Conservation (phyloP, 2,329 filamentous ascomycete species). For the Grosmannia serpens region DNA sequence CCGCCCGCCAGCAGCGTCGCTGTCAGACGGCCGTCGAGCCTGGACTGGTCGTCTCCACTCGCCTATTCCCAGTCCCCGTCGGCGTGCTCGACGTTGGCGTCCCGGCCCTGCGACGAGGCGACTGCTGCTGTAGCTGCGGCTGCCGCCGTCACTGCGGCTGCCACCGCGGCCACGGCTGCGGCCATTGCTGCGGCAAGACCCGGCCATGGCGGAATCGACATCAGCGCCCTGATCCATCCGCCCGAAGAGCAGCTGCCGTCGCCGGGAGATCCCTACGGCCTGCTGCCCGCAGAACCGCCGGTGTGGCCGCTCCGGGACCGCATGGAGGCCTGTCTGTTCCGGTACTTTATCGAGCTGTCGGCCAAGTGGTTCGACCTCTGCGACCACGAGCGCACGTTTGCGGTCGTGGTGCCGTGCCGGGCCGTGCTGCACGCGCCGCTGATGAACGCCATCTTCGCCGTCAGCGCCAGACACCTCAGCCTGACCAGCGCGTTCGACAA, state of each 20-base stretch:
- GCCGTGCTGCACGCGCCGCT: background rate
- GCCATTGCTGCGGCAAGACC: too few relatives aligned
- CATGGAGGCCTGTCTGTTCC: background rate
- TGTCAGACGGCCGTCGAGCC: too few relatives aligned
- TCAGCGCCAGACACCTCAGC: constrained; percentile 1
- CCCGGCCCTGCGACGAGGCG: too few relatives aligned
- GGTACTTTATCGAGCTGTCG: background rate
- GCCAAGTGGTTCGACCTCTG: constrained; percentile 1
- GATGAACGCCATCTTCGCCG: background rate
- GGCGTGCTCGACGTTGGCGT: too few relatives aligned
- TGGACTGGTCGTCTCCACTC: too few relatives aligned
- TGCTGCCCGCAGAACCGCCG: background rate
- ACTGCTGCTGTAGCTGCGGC: too few relatives aligned
- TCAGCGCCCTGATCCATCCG: background rate
- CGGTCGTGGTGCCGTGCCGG: background rate
- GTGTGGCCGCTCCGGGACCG: background rate
- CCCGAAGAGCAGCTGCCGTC: background rate
- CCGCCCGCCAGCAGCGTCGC: too few relatives aligned
- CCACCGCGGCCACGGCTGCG: too few relatives aligned
- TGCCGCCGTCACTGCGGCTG: too few relatives aligned
- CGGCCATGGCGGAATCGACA: background rate
- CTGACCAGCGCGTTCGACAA: background rate
- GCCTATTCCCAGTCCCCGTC: too few relatives aligned
- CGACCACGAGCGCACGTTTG: background rate
- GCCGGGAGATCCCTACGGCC: too few relatives aligned